Percentiles rank a stretch among this genome's conserved stretches.
Evolutionary conservation across 2,329 filamentous ascomycete species (phyloP).

Genomic region (Talaromyces albobiverticillius): DNA sequence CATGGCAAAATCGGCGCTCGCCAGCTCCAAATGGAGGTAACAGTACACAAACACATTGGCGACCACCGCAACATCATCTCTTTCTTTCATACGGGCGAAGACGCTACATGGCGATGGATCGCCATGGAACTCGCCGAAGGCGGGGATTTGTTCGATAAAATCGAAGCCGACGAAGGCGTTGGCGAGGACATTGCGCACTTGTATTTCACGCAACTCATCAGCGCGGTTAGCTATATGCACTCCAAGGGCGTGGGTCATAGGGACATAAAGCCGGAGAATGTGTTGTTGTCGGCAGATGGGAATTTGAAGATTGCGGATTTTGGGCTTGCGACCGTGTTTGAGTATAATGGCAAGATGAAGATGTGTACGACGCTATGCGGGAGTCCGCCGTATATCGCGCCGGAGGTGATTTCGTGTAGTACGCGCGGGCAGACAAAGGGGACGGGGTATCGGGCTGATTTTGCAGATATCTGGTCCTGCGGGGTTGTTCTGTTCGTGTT

Average conservation of each 20-base stretch:
- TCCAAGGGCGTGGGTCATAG: constrained; percentile 92
- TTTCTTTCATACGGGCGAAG: constrained; percentile 85
- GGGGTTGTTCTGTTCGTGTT: constrained; percentile 97
- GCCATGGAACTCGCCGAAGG: constrained; percentile 96
- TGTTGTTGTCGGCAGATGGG: constrained; percentile 78
- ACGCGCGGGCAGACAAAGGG: constrained; percentile 49
- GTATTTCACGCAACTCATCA: constrained; percentile 89
- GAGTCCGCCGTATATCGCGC: constrained; percentile 94
- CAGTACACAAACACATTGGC: constrained; percentile 82
- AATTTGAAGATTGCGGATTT: constrained; percentile 95
- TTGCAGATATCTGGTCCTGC: constrained; percentile 94
- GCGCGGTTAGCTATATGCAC: constrained; percentile 92
- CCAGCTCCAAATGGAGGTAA: constrained; percentile 88
- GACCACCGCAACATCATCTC: constrained; percentile 92
- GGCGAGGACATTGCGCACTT: constrained; percentile 91
- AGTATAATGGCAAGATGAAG: constrained; percentile 81
- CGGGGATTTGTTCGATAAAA: constrained; percentile 97
- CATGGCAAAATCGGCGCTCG: constrained; percentile 85
- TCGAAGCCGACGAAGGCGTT: constrained; percentile 96
- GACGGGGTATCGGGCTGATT: constrained; percentile 59
- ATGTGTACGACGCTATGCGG: constrained; percentile 86
- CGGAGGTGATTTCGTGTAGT: constrained; percentile 69
- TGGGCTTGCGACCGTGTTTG: constrained; percentile 89
- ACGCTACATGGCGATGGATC: constrained; percentile 89
- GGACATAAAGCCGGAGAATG: constrained; percentile 92